phyloP scores from a whole-genome alignment of 805 yeast species.

The Yarrowia sp. region DNA sequence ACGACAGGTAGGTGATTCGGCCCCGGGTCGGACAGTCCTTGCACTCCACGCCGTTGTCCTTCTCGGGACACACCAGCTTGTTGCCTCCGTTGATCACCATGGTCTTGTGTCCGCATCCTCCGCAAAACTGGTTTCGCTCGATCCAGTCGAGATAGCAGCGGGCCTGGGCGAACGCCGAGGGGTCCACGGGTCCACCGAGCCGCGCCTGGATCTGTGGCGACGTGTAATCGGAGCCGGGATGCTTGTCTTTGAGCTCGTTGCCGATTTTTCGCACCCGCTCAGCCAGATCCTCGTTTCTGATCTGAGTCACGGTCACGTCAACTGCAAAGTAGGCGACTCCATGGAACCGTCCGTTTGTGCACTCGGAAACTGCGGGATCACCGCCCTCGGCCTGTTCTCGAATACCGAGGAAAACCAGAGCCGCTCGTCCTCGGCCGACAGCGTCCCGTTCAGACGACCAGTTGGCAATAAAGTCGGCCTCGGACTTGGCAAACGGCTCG shows the following conservation, averaged over 20 bases:
- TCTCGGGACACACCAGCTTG: conserved; percentile 53
- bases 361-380: conserved; percentile 43
- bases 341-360: conserved; percentile 43
- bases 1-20: conserved; percentile 74
- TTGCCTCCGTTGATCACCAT: conserved; percentile 54
- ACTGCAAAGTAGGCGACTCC: conserved; percentile 55
- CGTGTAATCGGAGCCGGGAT: conserved; percentile 35
- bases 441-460: conserved; percentile 52
- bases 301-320: conserved; percentile 45
- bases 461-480: conserved; percentile 47
- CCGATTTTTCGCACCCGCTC: conserved; percentile 41
- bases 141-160: conserved; percentile 89
- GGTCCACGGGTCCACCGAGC: conserved; percentile 54
- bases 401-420: conserved; percentile 58
- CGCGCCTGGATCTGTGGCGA: conserved; percentile 37
- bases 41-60: conserved; percentile 44
- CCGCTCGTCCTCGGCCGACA: conserved; percentile 43
- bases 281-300: conserved; percentile 41
- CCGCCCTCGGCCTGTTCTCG: conserved; percentile 47
- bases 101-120: conserved; percentile 74
- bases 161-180: conserved; percentile 79
- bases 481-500: conserved; percentile 48
- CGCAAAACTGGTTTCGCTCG: conserved; percentile 73
- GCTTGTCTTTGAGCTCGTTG: conserved; percentile 32
- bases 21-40: conserved; percentile 52